A percentile compares a stretch with the other conserved stretches of the same genome.
Evolutionary conservation across 441 rosid species (phyloP).

Genomic region (Adansonia madagascariensis): DNA sequence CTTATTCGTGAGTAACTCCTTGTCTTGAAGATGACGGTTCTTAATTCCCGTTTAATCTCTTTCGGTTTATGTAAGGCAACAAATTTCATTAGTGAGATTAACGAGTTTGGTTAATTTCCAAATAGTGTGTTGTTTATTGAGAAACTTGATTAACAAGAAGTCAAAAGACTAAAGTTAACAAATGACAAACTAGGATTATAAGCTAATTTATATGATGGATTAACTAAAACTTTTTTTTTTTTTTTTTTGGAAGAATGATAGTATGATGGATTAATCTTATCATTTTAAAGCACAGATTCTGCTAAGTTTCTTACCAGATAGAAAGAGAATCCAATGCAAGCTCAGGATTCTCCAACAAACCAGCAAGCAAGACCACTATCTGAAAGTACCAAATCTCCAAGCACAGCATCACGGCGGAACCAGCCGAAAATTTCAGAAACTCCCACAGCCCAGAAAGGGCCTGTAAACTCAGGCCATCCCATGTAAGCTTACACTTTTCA

Average conservation of each 20-base stretch:
- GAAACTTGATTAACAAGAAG: not conserved
- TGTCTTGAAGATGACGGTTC: no score
- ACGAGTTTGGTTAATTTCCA: no score
- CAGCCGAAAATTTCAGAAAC: slow-evolving; percentile 58
- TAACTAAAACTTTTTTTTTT: not conserved
- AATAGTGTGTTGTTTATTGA: no score
- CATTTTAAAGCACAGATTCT: not conserved
- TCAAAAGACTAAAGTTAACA: not conserved
- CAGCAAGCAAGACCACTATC: slow-evolving; percentile 68
- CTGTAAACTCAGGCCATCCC: slow-evolving; percentile 59
- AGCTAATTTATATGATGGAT: not conserved
- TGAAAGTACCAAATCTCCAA: slow-evolving; percentile 84
- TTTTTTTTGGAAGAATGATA: not conserved
- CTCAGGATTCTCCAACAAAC: slow-evolving; percentile 64
- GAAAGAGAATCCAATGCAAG: slow-evolving; percentile 67
- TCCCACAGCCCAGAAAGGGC: slow-evolving; percentile 74
- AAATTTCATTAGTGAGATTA: no score
- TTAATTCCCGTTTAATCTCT: no score
- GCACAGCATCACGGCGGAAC: slow-evolving; percentile 84
- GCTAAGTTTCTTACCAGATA: slow-evolving; percentile 53
- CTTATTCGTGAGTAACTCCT: no score
- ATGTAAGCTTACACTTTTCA: slow-evolving; percentile 52
- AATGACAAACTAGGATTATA: not conserved
- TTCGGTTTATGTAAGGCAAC: no score
- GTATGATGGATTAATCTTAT: not conserved